Percentiles rank a stretch among this genome's conserved stretches.
Evolutionary conservation across 1,284 basidiomycete species (phyloP).

Genomic region (Somion occarium): DNA sequence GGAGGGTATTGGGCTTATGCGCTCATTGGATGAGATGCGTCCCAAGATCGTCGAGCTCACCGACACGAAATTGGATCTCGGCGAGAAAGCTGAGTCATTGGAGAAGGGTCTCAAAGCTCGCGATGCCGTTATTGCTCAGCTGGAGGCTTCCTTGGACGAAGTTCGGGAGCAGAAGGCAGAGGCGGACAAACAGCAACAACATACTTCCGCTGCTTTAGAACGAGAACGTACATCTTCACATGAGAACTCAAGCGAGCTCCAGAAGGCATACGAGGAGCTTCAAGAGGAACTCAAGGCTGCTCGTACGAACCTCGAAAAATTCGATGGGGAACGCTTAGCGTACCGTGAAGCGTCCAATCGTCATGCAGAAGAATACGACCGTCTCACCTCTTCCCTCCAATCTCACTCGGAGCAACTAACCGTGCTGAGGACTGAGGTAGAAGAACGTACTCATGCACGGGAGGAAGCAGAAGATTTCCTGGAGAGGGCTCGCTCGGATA

Average conservation of each 20-base stretch:
- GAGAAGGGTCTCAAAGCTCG: constrained; percentile 49
- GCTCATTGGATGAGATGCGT: constrained; percentile 78
- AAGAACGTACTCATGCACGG: constrained; percentile 42
- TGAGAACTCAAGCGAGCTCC: constrained; percentile 49
- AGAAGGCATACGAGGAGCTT: constrained; percentile 57
- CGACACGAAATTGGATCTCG: constrained; percentile 59
- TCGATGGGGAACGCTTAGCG: constrained; percentile 56
- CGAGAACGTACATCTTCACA: constrained; percentile 45
- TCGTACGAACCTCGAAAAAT: constrained; percentile 41
- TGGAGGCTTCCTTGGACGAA: constrained; percentile 56
- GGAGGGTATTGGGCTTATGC: constrained; percentile 70
- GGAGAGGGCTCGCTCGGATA: constrained; percentile 57
- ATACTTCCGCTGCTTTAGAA: constrained; percentile 38
- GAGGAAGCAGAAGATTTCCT: constrained; percentile 61
- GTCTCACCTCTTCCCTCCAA: constrained; percentile 37
- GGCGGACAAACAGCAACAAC: constrained; percentile 38
- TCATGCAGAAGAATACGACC: constrained; percentile 48
- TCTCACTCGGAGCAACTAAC: constrained; percentile 47
- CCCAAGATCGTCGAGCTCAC: constrained; percentile 78
- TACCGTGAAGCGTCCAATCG: constrained; percentile 50
- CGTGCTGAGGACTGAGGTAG: constrained; percentile 43
- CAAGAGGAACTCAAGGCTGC: constrained; percentile 56
- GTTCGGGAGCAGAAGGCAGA: constrained; percentile 44
- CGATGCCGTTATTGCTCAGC: constrained; percentile 52
- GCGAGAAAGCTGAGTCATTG: constrained; percentile 55